These are phyloP conservation scores for Paratrypanosoma confusum DNA, from an alignment of 208 protist genomes.

Conservation along the genomic window DNA sequence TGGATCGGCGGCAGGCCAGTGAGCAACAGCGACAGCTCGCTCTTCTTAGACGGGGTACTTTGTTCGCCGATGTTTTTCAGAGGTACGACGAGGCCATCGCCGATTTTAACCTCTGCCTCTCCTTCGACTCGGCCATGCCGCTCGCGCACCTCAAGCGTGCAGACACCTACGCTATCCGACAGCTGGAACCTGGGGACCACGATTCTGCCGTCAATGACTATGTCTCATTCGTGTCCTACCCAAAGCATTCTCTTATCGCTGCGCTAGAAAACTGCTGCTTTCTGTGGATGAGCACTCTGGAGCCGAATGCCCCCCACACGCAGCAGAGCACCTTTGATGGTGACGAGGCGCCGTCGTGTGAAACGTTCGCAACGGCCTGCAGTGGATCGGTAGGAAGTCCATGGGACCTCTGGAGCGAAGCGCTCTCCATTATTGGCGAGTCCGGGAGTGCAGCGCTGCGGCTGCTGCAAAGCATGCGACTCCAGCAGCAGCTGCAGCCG, in stretches of 20 bases:
- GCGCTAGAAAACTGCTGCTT: background rate
- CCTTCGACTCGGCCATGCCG: slow-evolving; percentile 43
- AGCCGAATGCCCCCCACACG: background rate
- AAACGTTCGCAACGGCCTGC: background rate
- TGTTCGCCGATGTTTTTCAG: slow-evolving; percentile 38
- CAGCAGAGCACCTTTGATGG: background rate
- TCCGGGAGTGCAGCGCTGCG: too few species aligned
- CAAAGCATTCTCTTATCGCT: background rate
- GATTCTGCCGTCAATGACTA: slow-evolving; percentile 47
- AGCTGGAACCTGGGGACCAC: slow-evolving; percentile 26
- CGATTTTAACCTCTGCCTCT: slow-evolving; percentile 66
- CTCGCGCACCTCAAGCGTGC: slow-evolving; percentile 70
- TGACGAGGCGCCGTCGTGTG: background rate
- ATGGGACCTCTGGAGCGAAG: too few species aligned
- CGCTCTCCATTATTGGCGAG: too few species aligned
- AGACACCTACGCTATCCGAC: slow-evolving; percentile 40
- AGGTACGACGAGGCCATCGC: slow-evolving; percentile 61
- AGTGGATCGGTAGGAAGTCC: background rate
- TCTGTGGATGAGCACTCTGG: slow-evolving; percentile 4
- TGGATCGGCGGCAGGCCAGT: slow-evolving; percentile 46
- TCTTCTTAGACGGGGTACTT: slow-evolving; percentile 58
- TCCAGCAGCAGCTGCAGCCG: too few species aligned
- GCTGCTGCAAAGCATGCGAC: too few species aligned
- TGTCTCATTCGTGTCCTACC: slow-evolving; percentile 13
- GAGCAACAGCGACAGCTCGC: slow-evolving; percentile 43